These are phyloP conservation scores for Cytospora piceicola DNA, from an alignment of 2,329 filamentous ascomycete genomes.

Conservation along the genomic window DNA sequence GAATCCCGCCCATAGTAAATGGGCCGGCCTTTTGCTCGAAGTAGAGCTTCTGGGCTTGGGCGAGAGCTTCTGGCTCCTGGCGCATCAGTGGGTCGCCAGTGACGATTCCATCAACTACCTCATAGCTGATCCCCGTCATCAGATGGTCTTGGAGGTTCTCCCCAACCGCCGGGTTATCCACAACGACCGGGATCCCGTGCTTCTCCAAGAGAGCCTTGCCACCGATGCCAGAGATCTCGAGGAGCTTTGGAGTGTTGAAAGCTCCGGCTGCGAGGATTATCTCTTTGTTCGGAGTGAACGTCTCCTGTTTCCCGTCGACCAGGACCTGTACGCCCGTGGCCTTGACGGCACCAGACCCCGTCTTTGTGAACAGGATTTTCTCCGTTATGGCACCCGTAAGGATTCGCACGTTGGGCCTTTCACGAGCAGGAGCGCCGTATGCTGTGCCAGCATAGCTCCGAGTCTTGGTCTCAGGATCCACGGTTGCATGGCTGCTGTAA, in stretches of 20 bases:
- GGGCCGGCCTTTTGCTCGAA: constrained; percentile 33
- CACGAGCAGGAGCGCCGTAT: constrained; percentile 27
- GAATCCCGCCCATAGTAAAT: constrained; percentile 31
- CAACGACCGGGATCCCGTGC: constrained; percentile 1
- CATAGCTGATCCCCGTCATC: constrained; percentile 33
- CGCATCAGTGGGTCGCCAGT: constrained; percentile 34
- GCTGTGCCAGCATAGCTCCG: constrained; percentile 34
- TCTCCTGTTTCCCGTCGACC: constrained; percentile 29
- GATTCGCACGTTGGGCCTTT: constrained; percentile 32
- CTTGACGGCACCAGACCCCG: constrained; percentile 16
- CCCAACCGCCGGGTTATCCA: constrained; percentile 18
- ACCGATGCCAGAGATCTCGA: constrained; percentile 34
- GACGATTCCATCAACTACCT: constrained; percentile 33
- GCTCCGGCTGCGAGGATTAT: constrained; percentile 32
- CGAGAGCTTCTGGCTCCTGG: constrained; percentile 19
- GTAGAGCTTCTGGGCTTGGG: constrained; percentile 30
- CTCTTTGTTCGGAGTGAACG: constrained; percentile 26
- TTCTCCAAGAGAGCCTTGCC: not conserved
- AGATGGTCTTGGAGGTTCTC: constrained; percentile 26
- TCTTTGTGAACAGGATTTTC: constrained; percentile 28
- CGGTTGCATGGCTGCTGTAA: constrained; percentile 33
- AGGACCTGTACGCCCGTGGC: constrained; percentile 29
- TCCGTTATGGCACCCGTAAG: constrained; percentile 28
- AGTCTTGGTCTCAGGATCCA: constrained; percentile 32
- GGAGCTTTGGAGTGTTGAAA: constrained; percentile 33